phyloP scores from a whole-genome alignment of 805 yeast species.

The Metschnikowia henanensis region DNA sequence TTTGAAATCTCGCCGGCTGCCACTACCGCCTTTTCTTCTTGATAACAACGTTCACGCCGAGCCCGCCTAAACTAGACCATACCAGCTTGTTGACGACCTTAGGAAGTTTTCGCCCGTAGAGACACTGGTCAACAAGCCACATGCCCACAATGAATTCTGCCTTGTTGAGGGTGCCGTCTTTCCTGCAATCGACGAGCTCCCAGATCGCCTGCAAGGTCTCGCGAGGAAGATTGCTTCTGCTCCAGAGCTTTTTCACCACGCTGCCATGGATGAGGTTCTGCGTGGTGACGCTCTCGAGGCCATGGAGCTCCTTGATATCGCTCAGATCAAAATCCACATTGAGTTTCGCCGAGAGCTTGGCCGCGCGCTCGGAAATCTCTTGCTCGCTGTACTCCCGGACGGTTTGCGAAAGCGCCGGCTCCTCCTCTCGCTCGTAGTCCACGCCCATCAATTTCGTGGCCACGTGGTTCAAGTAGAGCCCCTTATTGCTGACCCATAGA shows the following conservation, averaged over 20 bases:
- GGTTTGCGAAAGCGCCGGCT: slow-evolving; percentile 6
- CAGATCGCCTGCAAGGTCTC: slow-evolving; percentile 60
- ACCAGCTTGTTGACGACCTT: slow-evolving; percentile 60
- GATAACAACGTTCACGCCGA: slow-evolving; percentile 42
- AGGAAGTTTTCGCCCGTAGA: slow-evolving; percentile 92
- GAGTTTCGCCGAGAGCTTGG: slow-evolving; percentile 27
- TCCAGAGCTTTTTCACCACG: slow-evolving; percentile 80
- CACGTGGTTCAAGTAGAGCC: slow-evolving; percentile 49
- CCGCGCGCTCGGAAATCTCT: slow-evolving; percentile 20
- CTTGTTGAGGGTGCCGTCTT: slow-evolving; percentile 74
- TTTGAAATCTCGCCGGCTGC: too few species aligned
- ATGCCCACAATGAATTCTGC: slow-evolving; percentile 92
- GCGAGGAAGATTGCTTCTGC: slow-evolving; percentile 67
- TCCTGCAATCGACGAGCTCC: slow-evolving; percentile 65
- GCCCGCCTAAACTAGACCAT: slow-evolving; percentile 74
- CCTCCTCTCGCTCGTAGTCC: slow-evolving; percentile 23
- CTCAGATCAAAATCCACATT: slow-evolving; percentile 23
- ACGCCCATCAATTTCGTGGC: slow-evolving; percentile 36
- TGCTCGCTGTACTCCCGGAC: slow-evolving; percentile 17
- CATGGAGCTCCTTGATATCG: slow-evolving; percentile 31
- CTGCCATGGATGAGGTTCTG: slow-evolving; percentile 49
- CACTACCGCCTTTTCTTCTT: slow-evolving; percentile 31
- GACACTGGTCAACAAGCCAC: slow-evolving; percentile 96
- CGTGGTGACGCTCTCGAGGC: slow-evolving; percentile 26
- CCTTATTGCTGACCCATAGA: slow-evolving; percentile 88